Conservation (phyloP, 163 green algal species). For the Smithsoniella earleae region DNA sequence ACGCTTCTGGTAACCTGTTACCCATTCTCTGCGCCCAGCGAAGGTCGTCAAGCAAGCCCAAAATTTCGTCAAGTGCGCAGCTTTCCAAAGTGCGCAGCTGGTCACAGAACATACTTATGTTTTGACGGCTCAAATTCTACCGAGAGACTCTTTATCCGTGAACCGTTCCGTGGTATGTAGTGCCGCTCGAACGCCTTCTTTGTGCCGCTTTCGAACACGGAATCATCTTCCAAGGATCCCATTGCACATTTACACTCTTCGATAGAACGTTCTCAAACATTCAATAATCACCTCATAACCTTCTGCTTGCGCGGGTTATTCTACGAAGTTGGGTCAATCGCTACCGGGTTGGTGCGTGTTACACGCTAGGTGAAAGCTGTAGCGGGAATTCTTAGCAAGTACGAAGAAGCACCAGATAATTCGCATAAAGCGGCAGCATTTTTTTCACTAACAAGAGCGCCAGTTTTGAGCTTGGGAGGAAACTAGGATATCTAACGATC, state of each 20-base stretch:
- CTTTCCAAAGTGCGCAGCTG: not conserved
- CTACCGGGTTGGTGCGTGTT: not conserved
- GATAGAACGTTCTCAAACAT: not conserved
- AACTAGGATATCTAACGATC: too few species aligned
- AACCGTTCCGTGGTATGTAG: not conserved
- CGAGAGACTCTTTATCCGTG: not conserved
- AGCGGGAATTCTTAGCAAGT: too few species aligned
- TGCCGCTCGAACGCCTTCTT: not conserved
- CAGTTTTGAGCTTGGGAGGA: too few species aligned
- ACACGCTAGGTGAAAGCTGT: too few species aligned
- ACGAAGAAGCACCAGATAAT: too few species aligned
- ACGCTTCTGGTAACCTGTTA: constrained; percentile 28
- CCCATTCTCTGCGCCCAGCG: constrained; percentile 14
- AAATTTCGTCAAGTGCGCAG: not conserved
- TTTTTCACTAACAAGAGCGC: too few species aligned
- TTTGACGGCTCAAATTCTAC: constrained; percentile 14
- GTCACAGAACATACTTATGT: not conserved
- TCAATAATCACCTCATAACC: not conserved
- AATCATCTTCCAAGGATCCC: not conserved
- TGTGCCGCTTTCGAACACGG: not conserved
- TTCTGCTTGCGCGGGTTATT: not conserved
- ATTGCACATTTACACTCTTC: not conserved
- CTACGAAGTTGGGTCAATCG: not conserved
- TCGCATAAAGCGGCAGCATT: too few species aligned
- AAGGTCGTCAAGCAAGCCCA: not conserved